A percentile compares a stretch with the other conserved stretches of the same genome.
phyloP scores from a whole-genome alignment of 805 yeast genomes.

The Phaffomyces antillensis region DNA sequence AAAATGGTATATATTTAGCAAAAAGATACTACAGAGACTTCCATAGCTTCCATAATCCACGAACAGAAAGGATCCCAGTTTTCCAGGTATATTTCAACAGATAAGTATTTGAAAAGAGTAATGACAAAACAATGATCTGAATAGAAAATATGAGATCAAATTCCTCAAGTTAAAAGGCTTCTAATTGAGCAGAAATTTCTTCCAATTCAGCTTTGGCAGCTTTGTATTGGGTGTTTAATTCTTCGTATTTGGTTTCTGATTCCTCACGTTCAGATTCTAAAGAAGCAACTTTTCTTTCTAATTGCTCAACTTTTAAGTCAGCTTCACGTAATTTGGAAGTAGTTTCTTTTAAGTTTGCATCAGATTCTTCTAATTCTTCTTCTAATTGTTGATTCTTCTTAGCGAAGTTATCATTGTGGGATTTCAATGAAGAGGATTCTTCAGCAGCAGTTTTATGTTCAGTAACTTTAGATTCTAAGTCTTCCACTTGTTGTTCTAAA shows the following conservation, averaged over 20 bases:
- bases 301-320: slow-evolving; percentile 92
- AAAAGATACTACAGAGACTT: too few relatives aligned
- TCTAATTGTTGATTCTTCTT: slow-evolving; percentile 86
- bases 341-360: slow-evolving; percentile 84
- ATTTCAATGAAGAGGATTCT: slow-evolving; percentile 80
- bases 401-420: slow-evolving; percentile 84
- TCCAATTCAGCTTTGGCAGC: slow-evolving; percentile 90
- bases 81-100: neutral
- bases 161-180: slow-evolving; percentile 30
- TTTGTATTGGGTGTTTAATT: slow-evolving; percentile 71
- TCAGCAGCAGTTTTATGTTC: slow-evolving; percentile 84
- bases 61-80: neutral
- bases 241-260: slow-evolving; percentile 87
- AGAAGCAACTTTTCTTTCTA: slow-evolving; percentile 88
- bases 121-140: neutral
- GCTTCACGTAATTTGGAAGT: slow-evolving; percentile 91
- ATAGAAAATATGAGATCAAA: neutral
- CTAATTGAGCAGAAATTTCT: slow-evolving; percentile 94
- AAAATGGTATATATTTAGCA: neutral
- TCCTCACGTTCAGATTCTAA: slow-evolving; percentile 89
- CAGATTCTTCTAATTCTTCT: slow-evolving; percentile 86
- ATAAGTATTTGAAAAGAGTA: slow-evolving; percentile 1
- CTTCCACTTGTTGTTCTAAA: slow-evolving; percentile 76
- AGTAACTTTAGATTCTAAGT: slow-evolving; percentile 58
- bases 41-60: neutral